Conservation (phyloP, 805 yeast species). For the Schwanniomyces pseudopolymorphus region DNA sequence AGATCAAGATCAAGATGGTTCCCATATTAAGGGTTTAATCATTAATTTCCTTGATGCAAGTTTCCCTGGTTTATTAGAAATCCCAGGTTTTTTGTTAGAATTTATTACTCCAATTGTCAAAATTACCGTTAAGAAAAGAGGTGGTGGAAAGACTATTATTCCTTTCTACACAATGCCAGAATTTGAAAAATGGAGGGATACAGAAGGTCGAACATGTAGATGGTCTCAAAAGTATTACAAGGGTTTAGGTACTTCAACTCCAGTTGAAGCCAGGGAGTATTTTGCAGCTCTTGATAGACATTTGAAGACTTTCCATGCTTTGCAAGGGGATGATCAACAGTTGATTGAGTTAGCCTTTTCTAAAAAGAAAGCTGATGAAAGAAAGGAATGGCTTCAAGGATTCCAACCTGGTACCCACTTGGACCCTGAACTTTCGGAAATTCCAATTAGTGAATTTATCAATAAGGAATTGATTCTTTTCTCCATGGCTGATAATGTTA, state of each 20-base stretch:
- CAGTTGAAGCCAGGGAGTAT: slow-evolving; percentile 82
- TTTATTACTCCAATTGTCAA: slow-evolving; percentile 96
- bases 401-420: slow-evolving; percentile 88
- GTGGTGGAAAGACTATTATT: slow-evolving; percentile 53
- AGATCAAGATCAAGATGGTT: slow-evolving; percentile 99
- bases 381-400: slow-evolving; percentile 95
- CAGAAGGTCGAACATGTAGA: slow-evolving; percentile 67
- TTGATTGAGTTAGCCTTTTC: slow-evolving; percentile 90
- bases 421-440: slow-evolving; percentile 70
- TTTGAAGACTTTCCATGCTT: slow-evolving; percentile 77
- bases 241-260: slow-evolving; percentile 95
- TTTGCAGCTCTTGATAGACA: slow-evolving; percentile 84
- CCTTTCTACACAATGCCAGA: slow-evolving; percentile 95
- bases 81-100: slow-evolving; percentile 90
- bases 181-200: slow-evolving; percentile 88
- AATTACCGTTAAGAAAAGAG: slow-evolving; percentile 67
- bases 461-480: slow-evolving; percentile 92
- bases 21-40: slow-evolving; percentile 93
- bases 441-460: slow-evolving; percentile 91
- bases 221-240: slow-evolving; percentile 96
- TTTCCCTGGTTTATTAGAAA: slow-evolving; percentile 86
- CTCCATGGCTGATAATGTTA: slow-evolving; percentile 93
- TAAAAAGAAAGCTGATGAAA: slow-evolving; percentile 92
- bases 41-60: slow-evolving; percentile 91
- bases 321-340: slow-evolving; percentile 74